Percentiles rank a stretch among this genome's conserved stretches.
phyloP scores from a whole-genome alignment of 2,329 filamentous ascomycete species.

The Celoporthe dispersa region DNA sequence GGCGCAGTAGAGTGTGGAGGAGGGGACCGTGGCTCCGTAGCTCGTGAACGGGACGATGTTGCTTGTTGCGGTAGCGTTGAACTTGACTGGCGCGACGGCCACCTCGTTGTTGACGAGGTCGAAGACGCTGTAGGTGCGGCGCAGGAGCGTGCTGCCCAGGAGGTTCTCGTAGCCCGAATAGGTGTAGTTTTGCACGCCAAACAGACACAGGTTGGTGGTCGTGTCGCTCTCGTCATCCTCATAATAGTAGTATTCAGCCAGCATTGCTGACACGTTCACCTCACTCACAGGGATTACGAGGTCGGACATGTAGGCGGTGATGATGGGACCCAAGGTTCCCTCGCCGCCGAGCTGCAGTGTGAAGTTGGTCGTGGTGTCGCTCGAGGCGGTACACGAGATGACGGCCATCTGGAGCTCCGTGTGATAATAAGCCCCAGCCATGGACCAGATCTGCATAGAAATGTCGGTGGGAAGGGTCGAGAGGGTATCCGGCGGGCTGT shows the following conservation, averaged over 20 bases:
- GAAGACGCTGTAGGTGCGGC: conserved; percentile 41
- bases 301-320: conserved; percentile 36
- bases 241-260: background rate
- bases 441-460: conserved; percentile 35
- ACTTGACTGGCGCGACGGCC: conserved; percentile 38
- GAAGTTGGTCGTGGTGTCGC: conserved; percentile 33
- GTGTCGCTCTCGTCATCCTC: background rate
- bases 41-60: conserved; percentile 36
- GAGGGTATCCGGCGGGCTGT: conserved; percentile 33
- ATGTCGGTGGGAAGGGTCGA: conserved; percentile 36
- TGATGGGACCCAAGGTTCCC: conserved; percentile 33
- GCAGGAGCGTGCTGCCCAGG: conserved; percentile 36
- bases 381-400: conserved; percentile 36
- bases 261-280: conserved; percentile 4
- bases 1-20: conserved; percentile 33
- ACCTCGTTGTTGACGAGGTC: conserved; percentile 40
- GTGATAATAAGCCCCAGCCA: conserved; percentile 37
- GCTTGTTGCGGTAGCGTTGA: conserved; percentile 29
- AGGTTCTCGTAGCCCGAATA: conserved; percentile 25
- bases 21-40: conserved; percentile 36
- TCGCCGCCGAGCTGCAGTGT: conserved; percentile 35
- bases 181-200: conserved; percentile 38
- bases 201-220: conserved; percentile 33
- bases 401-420: conserved; percentile 16
- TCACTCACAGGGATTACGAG: conserved; percentile 35